These are phyloP conservation scores for Paramecium primaurelia DNA, from an alignment of 73 alveolate species.

Conservation along the genomic window DNA sequence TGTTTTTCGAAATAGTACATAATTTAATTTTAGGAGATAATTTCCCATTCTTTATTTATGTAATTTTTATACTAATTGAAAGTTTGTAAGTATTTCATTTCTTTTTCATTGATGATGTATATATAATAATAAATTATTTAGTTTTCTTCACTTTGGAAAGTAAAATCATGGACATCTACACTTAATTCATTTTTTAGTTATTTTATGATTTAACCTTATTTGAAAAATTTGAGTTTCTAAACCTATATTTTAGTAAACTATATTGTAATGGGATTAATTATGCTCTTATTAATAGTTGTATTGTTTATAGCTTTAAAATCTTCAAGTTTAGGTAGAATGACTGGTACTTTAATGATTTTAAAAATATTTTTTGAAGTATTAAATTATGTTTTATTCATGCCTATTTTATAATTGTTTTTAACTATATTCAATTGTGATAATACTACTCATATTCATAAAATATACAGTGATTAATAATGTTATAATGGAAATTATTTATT, in stretches of 20 bases:
- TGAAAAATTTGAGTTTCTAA: not conserved
- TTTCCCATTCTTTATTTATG: constrained; percentile 47
- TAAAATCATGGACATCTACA: not conserved
- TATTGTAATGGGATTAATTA: constrained; percentile 40
- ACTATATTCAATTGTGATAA: constrained; percentile 25
- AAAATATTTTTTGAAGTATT: constrained; percentile 36
- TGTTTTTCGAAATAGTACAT: constrained; percentile 44
- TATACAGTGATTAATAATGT: constrained; percentile 24
- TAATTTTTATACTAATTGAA: constrained; percentile 40
- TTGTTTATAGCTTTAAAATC: constrained; percentile 33
- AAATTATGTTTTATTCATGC: not conserved
- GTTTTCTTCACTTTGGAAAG: constrained; percentile 51
- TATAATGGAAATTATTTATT: constrained; percentile 54
- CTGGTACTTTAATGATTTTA: constrained; percentile 41
- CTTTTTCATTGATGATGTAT: constrained; percentile 47
- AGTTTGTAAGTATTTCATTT: constrained; percentile 42
- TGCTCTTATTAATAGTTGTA: not conserved
- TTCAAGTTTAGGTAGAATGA: constrained; percentile 24
- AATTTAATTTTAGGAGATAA: constrained; percentile 41
- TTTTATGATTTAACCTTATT: constrained; percentile 44
- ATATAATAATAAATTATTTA: not conserved
- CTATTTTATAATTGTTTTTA: not conserved
- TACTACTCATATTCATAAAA: constrained; percentile 26
- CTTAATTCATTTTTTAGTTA: constrained; percentile 47
- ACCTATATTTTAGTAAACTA: constrained; percentile 34